Base-by-base conservation (phyloP, 768 basidiomycete genomes). In the Antrodiella citrinella region DNA sequence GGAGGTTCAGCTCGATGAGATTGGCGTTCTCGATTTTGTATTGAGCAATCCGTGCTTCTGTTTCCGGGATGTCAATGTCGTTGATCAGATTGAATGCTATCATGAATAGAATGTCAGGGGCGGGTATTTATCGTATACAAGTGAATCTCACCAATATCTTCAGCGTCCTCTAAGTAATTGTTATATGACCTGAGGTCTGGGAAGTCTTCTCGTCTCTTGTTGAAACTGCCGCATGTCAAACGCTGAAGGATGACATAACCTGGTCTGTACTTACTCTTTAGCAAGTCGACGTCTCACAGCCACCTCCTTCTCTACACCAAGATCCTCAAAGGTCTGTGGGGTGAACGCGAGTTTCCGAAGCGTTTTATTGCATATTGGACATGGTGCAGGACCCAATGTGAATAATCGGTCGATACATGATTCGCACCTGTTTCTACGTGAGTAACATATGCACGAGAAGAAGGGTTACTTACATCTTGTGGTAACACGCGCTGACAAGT, bases 371-470 rank as follows among this genome's bases (percentile, higher is more conserved):
- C 96, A 99, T 50, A 92, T 83, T 15, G 96, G 96, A 73, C 96
- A 98, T 2, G 91, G 91, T 2, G 92, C 93, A 2, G 96, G 94
- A 2, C 95, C 94, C 3, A 97, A 78, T 1, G 93, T 95, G 67
- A 95, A 99, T 38, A 97, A 67, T 5, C 94, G 82, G 67, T 98
- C 96, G 60, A 99, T 96, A 66, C 96, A 99, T 1, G 91, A 91
- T 72, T 98, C 95, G 70, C 96, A 98, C 91, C 93, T 95, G 35
- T 38, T 38, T 10, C 18, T 10, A 18, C 35, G 18, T 38, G 35
- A 38, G 10, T 10, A 38, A 18, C 35, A 38, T 10, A 38, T 38
- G 18, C 35, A 10, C n/a, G n/a, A n/a, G n/a, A n/a, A n/a, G n/a
- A n/a, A 10, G 13, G 20, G 5, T 43, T 25, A 55, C 73, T 54